Base-by-base conservation (phyloP, 2,329 filamentous ascomycete genomes). In the Cercospora sp. region DNA sequence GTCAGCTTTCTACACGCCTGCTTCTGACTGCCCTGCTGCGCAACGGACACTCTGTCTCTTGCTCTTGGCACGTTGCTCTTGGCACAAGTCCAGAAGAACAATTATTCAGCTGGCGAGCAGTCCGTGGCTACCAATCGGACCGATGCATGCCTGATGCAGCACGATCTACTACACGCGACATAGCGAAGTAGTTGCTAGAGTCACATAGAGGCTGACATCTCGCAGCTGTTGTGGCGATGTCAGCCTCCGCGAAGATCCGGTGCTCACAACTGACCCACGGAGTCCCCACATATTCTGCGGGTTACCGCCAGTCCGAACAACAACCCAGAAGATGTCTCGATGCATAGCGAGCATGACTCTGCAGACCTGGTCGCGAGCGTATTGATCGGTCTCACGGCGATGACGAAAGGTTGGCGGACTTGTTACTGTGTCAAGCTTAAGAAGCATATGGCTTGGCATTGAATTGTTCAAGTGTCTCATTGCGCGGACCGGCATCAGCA, bases 241-340 rank as follows among this genome's bases (percentile, higher is more conserved):
- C 61, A 63, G 61, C 42, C 18, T 63, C 61, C 61, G 61, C 61
- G 61, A 53, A n/a, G 16, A 63, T 63, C 61, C 61, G 61, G 42
- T 16, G 42, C 10, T 33, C 31, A 23, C 61, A 55, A 31, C 30
- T 33, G 13, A 30, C n/a, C 40, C 60, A 48, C 60, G 36, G 23
- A 30, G 10, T 23, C 20, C 23, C 42, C 60, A 51, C 60, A 48
- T 63, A 30, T 48, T 63, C 26, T 55, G 45, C 28, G 55, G 55
- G 55, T 33, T 31, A 20, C 55, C 28, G 55, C 8, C 10, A 31
- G 28, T 33, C 51, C 55, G 48, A 57, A 64, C 31, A 18, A 31
- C 30, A 63, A 9, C 42, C 42, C 26, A 63, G n/a, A 26, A 53
- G n/a, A 10, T n/a, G 45, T 18, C 12, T 31, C 30, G 28, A 63